phyloP scores from a whole-genome alignment of 164 flowering plant genomes.

The Saururus chinensis region DNA sequence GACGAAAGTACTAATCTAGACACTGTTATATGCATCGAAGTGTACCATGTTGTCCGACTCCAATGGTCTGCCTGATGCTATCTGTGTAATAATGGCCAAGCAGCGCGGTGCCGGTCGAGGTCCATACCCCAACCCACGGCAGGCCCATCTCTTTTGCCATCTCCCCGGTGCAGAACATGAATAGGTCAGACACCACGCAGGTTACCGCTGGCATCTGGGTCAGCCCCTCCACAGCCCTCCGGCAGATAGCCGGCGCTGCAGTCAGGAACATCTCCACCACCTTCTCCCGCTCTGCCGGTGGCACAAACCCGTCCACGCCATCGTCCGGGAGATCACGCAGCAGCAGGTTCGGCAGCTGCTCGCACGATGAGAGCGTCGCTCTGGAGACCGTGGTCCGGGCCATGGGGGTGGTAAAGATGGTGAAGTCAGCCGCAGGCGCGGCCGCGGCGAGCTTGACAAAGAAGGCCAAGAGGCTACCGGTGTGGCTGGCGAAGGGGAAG shows the following conservation, averaged over 20 bases:
- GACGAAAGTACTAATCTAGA: no score
- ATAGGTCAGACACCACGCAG: slow-evolving; percentile 31
- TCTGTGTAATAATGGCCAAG: slow-evolving; percentile 22
- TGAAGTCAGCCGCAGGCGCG: slow-evolving; percentile 27
- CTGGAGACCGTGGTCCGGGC: slow-evolving; percentile 18
- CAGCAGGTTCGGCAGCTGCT: slow-evolving; percentile 7
- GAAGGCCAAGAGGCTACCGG: slow-evolving; percentile 30
- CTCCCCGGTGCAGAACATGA: slow-evolving; percentile 24
- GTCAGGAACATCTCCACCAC: slow-evolving; percentile 21
- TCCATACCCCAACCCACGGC: slow-evolving; percentile 38
- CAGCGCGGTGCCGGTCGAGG: slow-evolving; percentile 17
- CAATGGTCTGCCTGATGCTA: slow-evolving; percentile 11
- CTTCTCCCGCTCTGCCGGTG: slow-evolving; percentile 13
- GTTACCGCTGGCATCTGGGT: slow-evolving; percentile 5
- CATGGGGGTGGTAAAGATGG: slow-evolving; percentile 37
- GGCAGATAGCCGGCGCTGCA: slow-evolving; percentile 24
- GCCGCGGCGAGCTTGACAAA: slow-evolving; percentile 23
- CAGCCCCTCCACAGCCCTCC: slow-evolving; percentile 15
- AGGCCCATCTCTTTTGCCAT: slow-evolving; percentile 31
- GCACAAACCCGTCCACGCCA: slow-evolving; percentile 16
- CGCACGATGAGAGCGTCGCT: neutral
- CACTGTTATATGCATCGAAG: no score
- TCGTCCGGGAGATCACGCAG: slow-evolving; percentile 24
- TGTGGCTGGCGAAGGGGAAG: slow-evolving; percentile 32
- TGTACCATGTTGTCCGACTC: slow-evolving; percentile 4